Base-by-base conservation (phyloP, 768 basidiomycete species). In the Rhodotorula paludigena region DNA sequence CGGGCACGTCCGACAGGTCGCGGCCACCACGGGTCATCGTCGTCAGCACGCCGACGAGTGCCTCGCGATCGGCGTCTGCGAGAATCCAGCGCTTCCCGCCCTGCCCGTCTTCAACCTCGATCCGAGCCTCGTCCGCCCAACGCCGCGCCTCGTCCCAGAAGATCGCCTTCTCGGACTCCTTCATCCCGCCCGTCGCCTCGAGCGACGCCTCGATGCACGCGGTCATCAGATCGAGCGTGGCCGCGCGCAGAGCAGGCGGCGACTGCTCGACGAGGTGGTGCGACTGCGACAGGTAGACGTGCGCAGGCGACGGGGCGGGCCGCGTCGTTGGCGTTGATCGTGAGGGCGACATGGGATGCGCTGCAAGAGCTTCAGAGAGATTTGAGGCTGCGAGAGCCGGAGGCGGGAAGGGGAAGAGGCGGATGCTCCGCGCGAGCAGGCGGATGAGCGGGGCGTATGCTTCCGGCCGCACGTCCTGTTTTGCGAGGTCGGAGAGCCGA, bases 1-100 rank as follows among this genome's bases (percentile, higher is more conserved):
- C 68, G 8, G 75, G 74, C 4, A 73, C 64, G 55, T 71, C 64
- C 35, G 71, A 68, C 15, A 76, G 59, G 60, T 75, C 71, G 32
- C 71, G 49, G 4, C 75, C 75, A 39, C 74, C 75, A 18, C 66
- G 59, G 15, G 73, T 74, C 47, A 76, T 56, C 0, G 68, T 60
- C 23, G 63, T 36, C 25, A 75, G 56, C 12, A 73, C 67, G 8
- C 57, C 51, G 42, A 73, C 71, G 21, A 76, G 65, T 21, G 71
- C 73, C 38, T 75, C 72, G 48, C 67, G 73, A 15, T 71, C 69
- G 28, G 21, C 21, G n/a, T 64, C 61, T 0, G 58, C 57, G 2
- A 69, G 63, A 10, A 64, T 45, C 53, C 51, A 60, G 11, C 64
- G 68, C 33, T 47, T 64, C 21, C 67, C 59, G 0, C 64, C 65